Evolutionary conservation across 768 basidiomycete genomes (phyloP).

Genomic region (Mycena olivaceomarginata): DNA sequence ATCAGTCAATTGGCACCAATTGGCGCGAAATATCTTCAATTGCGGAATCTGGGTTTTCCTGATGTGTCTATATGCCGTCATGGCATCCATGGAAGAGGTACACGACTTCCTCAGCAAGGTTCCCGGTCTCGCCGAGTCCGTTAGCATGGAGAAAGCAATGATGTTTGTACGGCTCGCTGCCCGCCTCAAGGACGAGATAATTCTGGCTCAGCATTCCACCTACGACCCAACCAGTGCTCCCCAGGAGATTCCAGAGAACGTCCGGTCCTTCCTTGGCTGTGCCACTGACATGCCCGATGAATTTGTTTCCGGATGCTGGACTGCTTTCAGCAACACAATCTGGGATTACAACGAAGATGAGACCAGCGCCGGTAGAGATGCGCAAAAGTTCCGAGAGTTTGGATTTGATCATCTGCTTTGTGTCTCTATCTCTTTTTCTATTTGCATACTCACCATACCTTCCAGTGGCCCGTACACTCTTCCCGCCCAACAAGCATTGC

Average conservation of each 20-base stretch:
- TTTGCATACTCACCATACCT: background rate
- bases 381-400: background rate
- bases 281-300: background rate
- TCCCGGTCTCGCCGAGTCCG: slow-evolving; percentile 4
- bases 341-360: background rate
- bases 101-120: slow-evolving; percentile 5
- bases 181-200: slow-evolving; percentile 5
- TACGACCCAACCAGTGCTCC: slow-evolving; percentile 9
- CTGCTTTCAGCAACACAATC: background rate
- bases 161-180: background rate
- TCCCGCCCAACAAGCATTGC: slow-evolving; percentile 9
- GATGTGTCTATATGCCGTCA: too few species aligned
- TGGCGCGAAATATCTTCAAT: too few species aligned
- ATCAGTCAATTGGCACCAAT: too few species aligned
- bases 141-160: background rate
- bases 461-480: slow-evolving; percentile 1
- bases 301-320: background rate
- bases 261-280: slow-evolving; percentile 1
- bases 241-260: background rate
- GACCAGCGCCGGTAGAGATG: slow-evolving; percentile 1
- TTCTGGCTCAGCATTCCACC: background rate
- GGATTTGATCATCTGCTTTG: background rate
- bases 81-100: slow-evolving; percentile 3
- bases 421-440: background rate
- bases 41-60: too few species aligned